Evolutionary conservation across 805 yeast species (phyloP).

Genomic region (Yarrowia phangngaensis): DNA sequence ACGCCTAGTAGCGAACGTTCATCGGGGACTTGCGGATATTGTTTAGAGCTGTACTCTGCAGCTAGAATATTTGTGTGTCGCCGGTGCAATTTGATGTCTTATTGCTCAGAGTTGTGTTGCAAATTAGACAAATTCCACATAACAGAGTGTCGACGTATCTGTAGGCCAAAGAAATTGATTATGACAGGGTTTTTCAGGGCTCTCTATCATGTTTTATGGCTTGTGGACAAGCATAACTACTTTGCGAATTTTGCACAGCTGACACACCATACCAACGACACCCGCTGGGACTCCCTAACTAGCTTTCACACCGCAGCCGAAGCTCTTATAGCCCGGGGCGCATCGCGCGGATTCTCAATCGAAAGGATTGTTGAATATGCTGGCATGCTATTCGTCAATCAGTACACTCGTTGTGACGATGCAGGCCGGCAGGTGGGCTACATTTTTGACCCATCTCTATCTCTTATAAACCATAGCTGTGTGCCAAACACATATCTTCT

Average conservation of each 20-base stretch:
- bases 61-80: not conserved
- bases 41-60: slow-evolving; percentile 1
- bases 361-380: slow-evolving; percentile 11
- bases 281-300: not conserved
- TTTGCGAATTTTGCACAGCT: not conserved
- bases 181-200: slow-evolving; percentile 14
- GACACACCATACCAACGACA: slow-evolving; percentile 10
- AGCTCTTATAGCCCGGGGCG: not conserved
- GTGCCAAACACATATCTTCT: slow-evolving; percentile 6
- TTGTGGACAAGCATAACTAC: not conserved
- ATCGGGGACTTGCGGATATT: not conserved
- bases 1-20: not conserved
- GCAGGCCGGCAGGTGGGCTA: slow-evolving; percentile 3
- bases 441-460: slow-evolving; percentile 10
- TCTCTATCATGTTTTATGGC: not conserved
- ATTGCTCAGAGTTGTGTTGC: slow-evolving; percentile 1
- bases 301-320: not conserved
- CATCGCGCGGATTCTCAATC: not conserved
- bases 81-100: slow-evolving; percentile 14
- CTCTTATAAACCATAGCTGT: slow-evolving; percentile 19
- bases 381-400: slow-evolving; percentile 19
- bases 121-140: not conserved
- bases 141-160: not conserved
- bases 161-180: slow-evolving; percentile 3
- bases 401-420: slow-evolving; percentile 22